Evolutionary conservation across 2,329 filamentous ascomycete species (phyloP), one percentile per base, ranked within the genome.

Genomic region (Ceratocystis variospora): DNA sequence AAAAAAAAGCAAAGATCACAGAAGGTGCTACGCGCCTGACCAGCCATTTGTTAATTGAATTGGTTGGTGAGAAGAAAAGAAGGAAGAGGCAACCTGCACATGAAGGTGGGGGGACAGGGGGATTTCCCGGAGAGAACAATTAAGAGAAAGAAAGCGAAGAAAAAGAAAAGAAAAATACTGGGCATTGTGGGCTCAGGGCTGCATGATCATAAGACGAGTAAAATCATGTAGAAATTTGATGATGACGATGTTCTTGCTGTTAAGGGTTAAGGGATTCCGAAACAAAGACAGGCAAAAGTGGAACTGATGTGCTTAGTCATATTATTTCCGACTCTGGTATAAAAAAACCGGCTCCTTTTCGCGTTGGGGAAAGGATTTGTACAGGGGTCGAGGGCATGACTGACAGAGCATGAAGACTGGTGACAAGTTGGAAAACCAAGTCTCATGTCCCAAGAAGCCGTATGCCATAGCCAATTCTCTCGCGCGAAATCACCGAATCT

Each of bases 31-130:
- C 33, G 53, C 28, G 10, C 12, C 17, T 31, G 25, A 57, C 53
- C 53, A 57, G 53, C 53, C 53, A 57, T 57, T 57, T 25, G 53
- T 33, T 57, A 57, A 57, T 57, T 57, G 7, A 57, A 57, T 28
- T 57, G 25, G 53, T 57, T 57, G 15, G 48, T 25, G 48, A 53
- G 48, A 53, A 25, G 48, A 53, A 53, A n/a, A 1, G 53, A 3
- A 57, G 28, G 28, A 57, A n/a, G 53, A 57, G 25, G 53, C 8
- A 57, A 3, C 12, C 25, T 17, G 53, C 12, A 41, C 37, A 41
- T 41, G 3, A 15, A 15, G 37, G 12, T 41, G 3, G 12, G 10
- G 45, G 6, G 22, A 50, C 19, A 22, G 22, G 37, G 12, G 37
- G 2, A 22, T 19, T 50, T 50, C 0, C 48, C 6, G 48, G 10